phyloP scores from a whole-genome alignment of 805 yeast genomes.

The Metschnikowia aberdeeniae region DNA sequence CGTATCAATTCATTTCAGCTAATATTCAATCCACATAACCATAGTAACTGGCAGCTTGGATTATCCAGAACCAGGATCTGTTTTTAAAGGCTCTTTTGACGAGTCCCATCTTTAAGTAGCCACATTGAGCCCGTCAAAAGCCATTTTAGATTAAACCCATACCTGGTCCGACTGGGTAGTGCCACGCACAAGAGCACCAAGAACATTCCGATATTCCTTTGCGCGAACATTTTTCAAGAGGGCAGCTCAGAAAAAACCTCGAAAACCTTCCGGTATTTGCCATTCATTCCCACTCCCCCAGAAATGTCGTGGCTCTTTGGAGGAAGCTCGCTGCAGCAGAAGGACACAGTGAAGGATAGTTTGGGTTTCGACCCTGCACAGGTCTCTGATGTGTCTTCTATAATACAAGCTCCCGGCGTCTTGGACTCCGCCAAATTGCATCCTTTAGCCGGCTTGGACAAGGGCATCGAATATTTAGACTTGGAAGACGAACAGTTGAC shows the following conservation, averaged over 20 bases:
- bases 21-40: too few species aligned
- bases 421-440: constrained; percentile 74
- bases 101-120: too few species aligned
- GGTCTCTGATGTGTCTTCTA: constrained; percentile 58
- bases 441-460: constrained; percentile 89
- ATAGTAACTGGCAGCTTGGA: too few species aligned
- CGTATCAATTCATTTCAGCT: too few species aligned
- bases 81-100: too few species aligned
- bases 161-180: too few species aligned
- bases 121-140: too few species aligned
- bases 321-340: constrained; percentile 22
- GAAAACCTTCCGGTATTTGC: constrained; percentile 2
- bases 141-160: too few species aligned
- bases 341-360: constrained; percentile 24
- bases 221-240: constrained; percentile 5
- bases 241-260: constrained; percentile 4
- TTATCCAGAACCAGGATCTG: too few species aligned
- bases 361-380: constrained; percentile 65
- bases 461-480: constrained; percentile 85
- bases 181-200: too few species aligned
- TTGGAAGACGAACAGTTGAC: constrained; percentile 75
- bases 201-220: not conserved
- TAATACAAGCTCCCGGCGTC: constrained; percentile 56
- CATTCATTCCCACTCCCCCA: not conserved
- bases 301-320: constrained; percentile 52